Evolutionary conservation across 192 early-diverging fungal species (phyloP), one percentile per base, ranked within the genome.

Genomic region (Coemansia sp.): DNA sequence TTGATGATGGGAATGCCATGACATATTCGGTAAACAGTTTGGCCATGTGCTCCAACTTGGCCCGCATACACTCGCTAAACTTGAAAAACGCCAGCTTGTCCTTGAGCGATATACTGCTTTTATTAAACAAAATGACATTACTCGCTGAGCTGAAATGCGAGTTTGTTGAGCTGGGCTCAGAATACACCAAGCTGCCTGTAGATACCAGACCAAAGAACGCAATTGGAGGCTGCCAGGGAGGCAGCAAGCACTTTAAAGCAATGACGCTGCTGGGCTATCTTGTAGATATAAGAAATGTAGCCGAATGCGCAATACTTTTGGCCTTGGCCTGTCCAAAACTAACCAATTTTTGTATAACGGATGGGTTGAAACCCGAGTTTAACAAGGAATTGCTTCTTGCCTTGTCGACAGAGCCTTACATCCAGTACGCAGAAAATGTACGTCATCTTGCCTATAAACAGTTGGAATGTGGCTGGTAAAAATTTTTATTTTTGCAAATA

Each of bases 21-120:
- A 47, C 15, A 6, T 18, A 47, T 3, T 31, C 45, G 5, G 45
- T 47, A 10, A 47, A 27, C n/a, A 47, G 31, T 17, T 18, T 47
- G 26, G 15, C 45, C 45, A 47, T 30, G 27, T 47, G 45, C 45
- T 47, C 45, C 8, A 27, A 47, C 27, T 17, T 47, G 18, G 45
- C 45, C n/a, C n/a, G 45, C 8, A 47, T 47, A 26, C 26, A 30
- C 8, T 47, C 45, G 5, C 7, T 47, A 17, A 47, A 47, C 27
- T 47, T 47, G 45, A 47, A 47, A 17, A 47, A 47, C 3, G 45
- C 45, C 26, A 47, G 31, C 18, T 10, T 47, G 45, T 30, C 45
- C 11, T 47, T 47, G 5, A 30, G 26, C 1, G 26, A 47, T 9
- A 3, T 47, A 6, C 27, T 47, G 8, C 15, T 47, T 1, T 27